Base-by-base conservation (phyloP, 768 basidiomycete genomes). In the Psilocybe subaeruginosa region DNA sequence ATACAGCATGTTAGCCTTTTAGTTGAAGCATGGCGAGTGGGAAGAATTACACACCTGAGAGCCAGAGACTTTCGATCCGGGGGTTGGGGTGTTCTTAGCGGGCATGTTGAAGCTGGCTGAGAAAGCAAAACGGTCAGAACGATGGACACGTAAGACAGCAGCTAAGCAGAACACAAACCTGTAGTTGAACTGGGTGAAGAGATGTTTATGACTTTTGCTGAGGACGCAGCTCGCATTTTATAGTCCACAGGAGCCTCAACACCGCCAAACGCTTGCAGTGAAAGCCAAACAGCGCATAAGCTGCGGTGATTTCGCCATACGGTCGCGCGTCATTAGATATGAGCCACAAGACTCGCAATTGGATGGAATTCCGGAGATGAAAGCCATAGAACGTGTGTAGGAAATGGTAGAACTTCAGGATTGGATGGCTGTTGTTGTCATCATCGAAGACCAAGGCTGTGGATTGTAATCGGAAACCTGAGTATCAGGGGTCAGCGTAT, bases 291-390 rank as follows among this genome's bases (percentile, higher is more conserved):
- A 62, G 41, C 56, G 52, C 60, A 63, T 41, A 60, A 62, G 56
- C 54, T 64, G 66, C 64, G 68, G 60, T 47, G 66, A 69, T 66
- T 64, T 67, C 64, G 68, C 68, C 63, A 68, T 65, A 62, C 51
- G 64, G 54, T 60, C 54, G 52, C 41, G 51, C 58, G 59, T 57
- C 63, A 62, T 46, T 33, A 52, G 56, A 58, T 31, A 54, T 30
- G 58, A 58, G 60, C 60, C 58, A 65, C 62, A 59, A 57, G 49
- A 43, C 41, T 43, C 61, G 54, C 62, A 60, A 48, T 17, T 47
- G 55, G 54, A 61, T 53, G 59, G 53, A 61, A 66, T 61, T 49
- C 56, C 68, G 64, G 68, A 66, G 59, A 66, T 69, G 68, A 68
- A 64, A 37, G 43, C 50, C 30, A 33, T 16, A 31, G 56, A 64